Evolutionary conservation across 1,139 yeast genomes (phyloP).

Genomic region (Chernovozyma aurita): DNA sequence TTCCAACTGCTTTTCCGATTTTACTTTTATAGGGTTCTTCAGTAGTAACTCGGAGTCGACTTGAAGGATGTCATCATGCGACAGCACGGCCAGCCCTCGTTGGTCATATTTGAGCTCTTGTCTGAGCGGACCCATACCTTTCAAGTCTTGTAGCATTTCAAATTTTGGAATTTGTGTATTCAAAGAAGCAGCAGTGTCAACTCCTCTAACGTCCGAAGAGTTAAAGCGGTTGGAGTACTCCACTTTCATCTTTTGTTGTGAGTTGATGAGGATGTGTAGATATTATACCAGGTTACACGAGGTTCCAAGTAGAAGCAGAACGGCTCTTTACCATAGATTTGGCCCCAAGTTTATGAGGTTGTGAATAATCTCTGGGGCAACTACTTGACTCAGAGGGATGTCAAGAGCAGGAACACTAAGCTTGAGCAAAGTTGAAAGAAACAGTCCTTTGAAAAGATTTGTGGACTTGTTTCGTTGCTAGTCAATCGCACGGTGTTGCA

Average conservation of each 20-base stretch:
- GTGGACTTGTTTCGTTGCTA: no score
- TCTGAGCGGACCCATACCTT: background rate
- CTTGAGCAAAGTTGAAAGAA: no score
- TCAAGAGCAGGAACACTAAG: no score
- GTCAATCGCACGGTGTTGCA: no score
- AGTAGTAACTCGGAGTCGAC: background rate
- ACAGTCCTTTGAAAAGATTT: no score
- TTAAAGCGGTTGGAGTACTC: background rate
- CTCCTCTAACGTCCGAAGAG: background rate
- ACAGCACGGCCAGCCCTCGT: background rate
- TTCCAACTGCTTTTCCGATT: background rate
- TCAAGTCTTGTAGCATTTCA: slow-evolving; percentile 2
- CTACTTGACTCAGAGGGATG: no score
- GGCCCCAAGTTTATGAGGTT: no score
- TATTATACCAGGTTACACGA: no score
- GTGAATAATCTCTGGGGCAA: no score
- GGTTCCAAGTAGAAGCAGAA: no score
- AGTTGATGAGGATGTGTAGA: background rate
- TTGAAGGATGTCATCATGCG: background rate
- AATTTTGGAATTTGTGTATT: slow-evolving; percentile 3
- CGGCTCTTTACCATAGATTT: no score
- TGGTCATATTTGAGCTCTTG: background rate
- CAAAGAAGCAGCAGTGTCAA: background rate
- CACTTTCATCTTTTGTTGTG: background rate
- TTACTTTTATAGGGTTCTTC: no score